Conservation (phyloP, 192 early-diverging fungal genomes). For the Piromyces finnis region DNA sequence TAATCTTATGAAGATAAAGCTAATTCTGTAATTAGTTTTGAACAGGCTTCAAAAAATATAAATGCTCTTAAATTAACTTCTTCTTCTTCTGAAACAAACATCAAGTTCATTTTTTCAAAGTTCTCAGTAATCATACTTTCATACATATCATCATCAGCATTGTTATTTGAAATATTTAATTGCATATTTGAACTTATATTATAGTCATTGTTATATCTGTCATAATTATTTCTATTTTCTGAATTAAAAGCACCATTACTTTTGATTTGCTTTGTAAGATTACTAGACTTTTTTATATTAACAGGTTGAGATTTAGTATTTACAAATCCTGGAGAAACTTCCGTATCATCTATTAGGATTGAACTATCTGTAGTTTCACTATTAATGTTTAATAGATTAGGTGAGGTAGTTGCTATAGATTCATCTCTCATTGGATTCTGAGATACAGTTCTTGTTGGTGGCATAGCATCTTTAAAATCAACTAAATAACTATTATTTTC, state of each 20-base stretch:
- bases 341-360: constrained; percentile 11
- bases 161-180: not conserved
- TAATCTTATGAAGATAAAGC: constrained; percentile 27
- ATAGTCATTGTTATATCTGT: not conserved
- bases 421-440: not conserved
- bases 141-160: constrained; percentile 1
- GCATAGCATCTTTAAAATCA: constrained; percentile 71
- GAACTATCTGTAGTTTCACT: constrained; percentile 7
- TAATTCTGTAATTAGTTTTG: constrained; percentile 82
- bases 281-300: not conserved
- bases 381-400: constrained; percentile 1
- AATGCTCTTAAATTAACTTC: constrained; percentile 36
- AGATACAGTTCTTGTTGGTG: constrained; percentile 5
- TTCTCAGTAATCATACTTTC: not conserved
- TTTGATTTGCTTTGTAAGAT: not conserved
- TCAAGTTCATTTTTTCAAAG: constrained; percentile 1
- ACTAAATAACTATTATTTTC: constrained; percentile 81
- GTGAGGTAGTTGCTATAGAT: not conserved
- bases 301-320: not conserved
- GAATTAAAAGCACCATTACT: not conserved
- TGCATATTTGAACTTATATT: constrained; percentile 7
- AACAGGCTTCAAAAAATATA: constrained; percentile 92
- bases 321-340: constrained; percentile 9
- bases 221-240: not conserved
- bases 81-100: constrained; percentile 3